Evolutionary conservation across 345 rosid species (phyloP).

Genomic region (Litchi chinensis): DNA sequence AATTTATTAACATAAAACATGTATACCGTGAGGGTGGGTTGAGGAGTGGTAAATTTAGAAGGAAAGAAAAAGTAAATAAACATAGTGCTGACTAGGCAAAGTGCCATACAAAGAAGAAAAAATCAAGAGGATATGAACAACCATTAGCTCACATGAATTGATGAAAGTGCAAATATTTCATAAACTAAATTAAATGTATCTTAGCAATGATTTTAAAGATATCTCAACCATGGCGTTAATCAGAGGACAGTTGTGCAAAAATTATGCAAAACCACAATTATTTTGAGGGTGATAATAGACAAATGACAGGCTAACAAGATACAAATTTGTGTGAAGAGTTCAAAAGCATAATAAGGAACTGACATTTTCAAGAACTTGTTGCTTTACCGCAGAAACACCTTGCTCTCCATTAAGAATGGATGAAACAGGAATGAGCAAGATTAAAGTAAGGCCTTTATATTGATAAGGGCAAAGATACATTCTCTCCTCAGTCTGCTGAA

Average conservation of each 20-base stretch:
- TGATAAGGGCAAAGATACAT: constrained; percentile 82
- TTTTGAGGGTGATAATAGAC: background rate
- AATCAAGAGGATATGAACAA: background rate
- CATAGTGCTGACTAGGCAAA: background rate
- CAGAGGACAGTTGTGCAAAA: background rate
- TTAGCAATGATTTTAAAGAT: background rate
- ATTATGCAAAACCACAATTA: background rate
- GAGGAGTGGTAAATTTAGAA: background rate
- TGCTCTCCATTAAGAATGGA: constrained; percentile 80
- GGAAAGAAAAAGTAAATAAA: background rate
- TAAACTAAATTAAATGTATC: background rate
- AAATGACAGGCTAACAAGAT: background rate
- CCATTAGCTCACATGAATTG: background rate
- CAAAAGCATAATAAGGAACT: constrained; percentile 29
- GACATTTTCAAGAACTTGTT: constrained; percentile 78
- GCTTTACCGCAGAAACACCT: constrained; percentile 70
- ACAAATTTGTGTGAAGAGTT: constrained; percentile 8
- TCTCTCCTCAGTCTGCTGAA: constrained; percentile 71
- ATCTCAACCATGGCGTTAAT: background rate
- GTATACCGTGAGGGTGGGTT: background rate
- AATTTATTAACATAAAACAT: too few species aligned
- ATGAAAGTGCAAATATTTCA: background rate
- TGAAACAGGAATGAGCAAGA: constrained; percentile 73
- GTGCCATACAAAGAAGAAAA: background rate
- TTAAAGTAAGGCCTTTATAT: constrained; percentile 65